These are phyloP conservation scores for Oryza nivara DNA, from an alignment of 176 grass and related monocot species.

Conservation along the genomic window DNA sequence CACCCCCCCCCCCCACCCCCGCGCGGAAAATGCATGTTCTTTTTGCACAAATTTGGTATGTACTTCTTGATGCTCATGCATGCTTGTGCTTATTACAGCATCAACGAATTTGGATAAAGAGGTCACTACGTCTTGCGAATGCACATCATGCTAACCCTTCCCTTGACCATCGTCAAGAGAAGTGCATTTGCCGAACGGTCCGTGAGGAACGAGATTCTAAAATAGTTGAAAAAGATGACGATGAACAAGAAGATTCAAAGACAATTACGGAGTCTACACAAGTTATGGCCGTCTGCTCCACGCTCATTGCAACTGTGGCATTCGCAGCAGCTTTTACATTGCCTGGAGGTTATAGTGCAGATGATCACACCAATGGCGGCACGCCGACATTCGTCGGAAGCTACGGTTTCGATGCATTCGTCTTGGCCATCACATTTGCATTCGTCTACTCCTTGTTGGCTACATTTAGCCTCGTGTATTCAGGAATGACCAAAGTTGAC, in stretches of 20 bases:
- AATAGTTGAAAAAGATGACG: too few relatives aligned
- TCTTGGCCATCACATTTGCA: conserved; percentile 13
- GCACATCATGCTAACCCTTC: too few relatives aligned
- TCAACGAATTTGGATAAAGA: too few relatives aligned
- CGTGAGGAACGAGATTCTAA: not conserved
- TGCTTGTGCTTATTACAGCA: too few relatives aligned
- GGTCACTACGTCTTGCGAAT: too few relatives aligned
- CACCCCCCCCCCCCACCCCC: too few relatives aligned
- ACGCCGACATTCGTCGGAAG: conserved; percentile 10
- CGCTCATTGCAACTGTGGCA: conserved; percentile 43
- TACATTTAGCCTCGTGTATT: conserved; percentile 30
- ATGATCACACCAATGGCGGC: conserved; percentile 2
- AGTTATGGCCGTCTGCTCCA: conserved; percentile 1
- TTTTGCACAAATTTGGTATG: too few relatives aligned
- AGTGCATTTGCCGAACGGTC: too few relatives aligned
- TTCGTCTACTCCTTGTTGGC: conserved; percentile 21
- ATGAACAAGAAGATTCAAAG: conserved; percentile 3
- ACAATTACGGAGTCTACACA: not conserved
- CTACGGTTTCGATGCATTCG: conserved; percentile 34
- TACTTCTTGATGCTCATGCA: too few relatives aligned
- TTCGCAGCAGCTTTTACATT: conserved; percentile 41
- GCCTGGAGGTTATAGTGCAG: conserved; percentile 39
- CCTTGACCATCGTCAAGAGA: too few relatives aligned
- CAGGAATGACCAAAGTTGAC: not conserved
- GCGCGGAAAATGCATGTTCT: too few relatives aligned